Percentiles rank a stretch among this genome's conserved stretches.
Evolutionary conservation across 768 basidiomycete species (phyloP).

Genomic region (Kwoniella europaea): DNA sequence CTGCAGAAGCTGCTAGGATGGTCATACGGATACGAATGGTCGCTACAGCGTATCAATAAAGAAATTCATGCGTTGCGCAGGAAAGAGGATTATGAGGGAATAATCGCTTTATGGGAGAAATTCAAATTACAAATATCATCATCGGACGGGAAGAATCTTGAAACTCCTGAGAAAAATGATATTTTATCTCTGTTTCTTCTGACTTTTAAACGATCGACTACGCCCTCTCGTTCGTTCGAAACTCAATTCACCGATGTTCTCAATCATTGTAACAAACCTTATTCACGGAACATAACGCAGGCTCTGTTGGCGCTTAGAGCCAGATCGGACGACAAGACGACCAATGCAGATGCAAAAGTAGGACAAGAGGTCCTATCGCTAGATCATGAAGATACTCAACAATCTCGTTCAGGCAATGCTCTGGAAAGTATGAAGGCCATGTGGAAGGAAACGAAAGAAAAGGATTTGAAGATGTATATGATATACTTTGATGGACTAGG

Average conservation of each 20-base stretch:
- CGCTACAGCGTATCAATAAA: background rate
- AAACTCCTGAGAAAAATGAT: background rate
- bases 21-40: background rate
- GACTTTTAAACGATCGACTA: slow-evolving; percentile 7
- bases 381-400: slow-evolving; percentile 14
- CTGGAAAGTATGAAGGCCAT: slow-evolving; percentile 65
- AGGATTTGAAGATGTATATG: slow-evolving; percentile 70
- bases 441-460: slow-evolving; percentile 69
- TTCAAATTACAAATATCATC: background rate
- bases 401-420: background rate
- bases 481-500: slow-evolving; percentile 70
- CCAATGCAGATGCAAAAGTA: background rate
- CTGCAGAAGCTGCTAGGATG: background rate
- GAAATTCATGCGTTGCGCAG: slow-evolving; percentile 10
- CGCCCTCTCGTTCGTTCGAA: background rate
- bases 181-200: slow-evolving; percentile 19
- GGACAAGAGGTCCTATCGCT: slow-evolving; percentile 22
- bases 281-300: slow-evolving; percentile 4
- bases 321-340: slow-evolving; percentile 4
- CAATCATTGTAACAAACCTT: slow-evolving; percentile 10
- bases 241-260: slow-evolving; percentile 1
- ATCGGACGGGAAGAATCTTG: background rate
- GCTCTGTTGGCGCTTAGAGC: slow-evolving; percentile 21
- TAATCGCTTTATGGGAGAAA: slow-evolving; percentile 14
- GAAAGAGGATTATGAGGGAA: slow-evolving; percentile 9